Evolutionary conservation across 2,329 filamentous ascomycete genomes (phyloP), one percentile per base, ranked within the genome.

Genomic region (Ascochyta fabae): DNA sequence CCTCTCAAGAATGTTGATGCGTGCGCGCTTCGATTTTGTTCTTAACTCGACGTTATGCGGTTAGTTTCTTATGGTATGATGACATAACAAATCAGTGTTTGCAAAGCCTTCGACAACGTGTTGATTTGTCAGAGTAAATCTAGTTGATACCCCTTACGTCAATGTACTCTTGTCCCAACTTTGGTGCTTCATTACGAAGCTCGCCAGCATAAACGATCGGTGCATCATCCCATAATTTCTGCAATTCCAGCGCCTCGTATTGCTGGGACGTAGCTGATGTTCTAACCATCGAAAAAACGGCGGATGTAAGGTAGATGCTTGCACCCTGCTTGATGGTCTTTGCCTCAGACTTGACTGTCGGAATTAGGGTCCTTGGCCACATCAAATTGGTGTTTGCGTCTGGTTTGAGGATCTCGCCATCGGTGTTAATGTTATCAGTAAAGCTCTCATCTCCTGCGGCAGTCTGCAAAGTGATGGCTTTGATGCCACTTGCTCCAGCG

Each of bases 351-450:
- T 45, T 55, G 0, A 72, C 33, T 0, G 61, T 70, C 0, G 71
- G 71, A 6, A 74, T 73, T 12, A 73, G 48, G 3, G 70, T 72
- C 8, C 71, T 58, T 44, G 73, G 71, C 70, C 69, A 73, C 8
- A 73, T 67, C 3, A 74, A 40, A 46, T 73, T 73, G 2, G 71
- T 74, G 48, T 74, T 74, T 2, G 71, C 70, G 48, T 74, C 71
- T 19, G 71, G 71, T 43, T 74, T 74, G 4, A 73, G 58, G 3
- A 68, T 34, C 6, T 70, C 53, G 3, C 42, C 56, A 34, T 33
- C 35, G 4, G 42, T 39, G 49, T 27, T 34, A 7, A 46, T 27
- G 10, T 35, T n/a, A 13, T 24, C 10, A 6, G 24, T 1, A 27
- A 16, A n/a, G 1, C 5, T 13, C 12, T 33, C 22, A 4, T 19